Evolutionary conservation across 768 basidiomycete genomes (phyloP).

Genomic region (Grammothele lineata): DNA sequence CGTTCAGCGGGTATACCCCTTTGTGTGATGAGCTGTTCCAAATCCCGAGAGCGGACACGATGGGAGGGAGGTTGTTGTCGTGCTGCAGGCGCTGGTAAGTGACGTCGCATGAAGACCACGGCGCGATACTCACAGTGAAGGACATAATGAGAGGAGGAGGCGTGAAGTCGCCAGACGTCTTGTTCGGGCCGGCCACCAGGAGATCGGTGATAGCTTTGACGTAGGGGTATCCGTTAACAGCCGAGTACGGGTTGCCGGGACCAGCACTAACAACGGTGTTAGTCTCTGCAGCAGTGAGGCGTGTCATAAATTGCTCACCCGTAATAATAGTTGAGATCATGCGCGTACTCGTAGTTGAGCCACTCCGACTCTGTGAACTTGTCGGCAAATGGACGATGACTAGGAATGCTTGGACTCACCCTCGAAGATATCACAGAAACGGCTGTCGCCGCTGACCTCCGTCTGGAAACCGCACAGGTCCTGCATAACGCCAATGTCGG

Average conservation of each 20-base stretch:
- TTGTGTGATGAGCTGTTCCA: conserved; percentile 34
- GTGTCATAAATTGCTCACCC: conserved; percentile 32
- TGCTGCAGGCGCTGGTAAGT: conserved; percentile 31
- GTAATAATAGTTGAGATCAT: conserved; percentile 44
- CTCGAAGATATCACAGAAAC: conserved; percentile 39
- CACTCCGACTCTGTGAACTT: conserved; percentile 35
- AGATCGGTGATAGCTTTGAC: conserved; percentile 36
- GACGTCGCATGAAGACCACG: not conserved
- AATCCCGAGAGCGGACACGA: conserved; percentile 39
- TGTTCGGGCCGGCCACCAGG: conserved; percentile 29
- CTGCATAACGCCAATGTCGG: conserved; percentile 39
- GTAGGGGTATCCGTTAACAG: conserved; percentile 37
- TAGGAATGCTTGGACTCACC: no score
- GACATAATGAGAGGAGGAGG: conserved; percentile 41
- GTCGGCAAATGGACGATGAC: no score
- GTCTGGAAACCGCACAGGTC: conserved; percentile 40
- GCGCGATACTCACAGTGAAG: conserved; percentile 31
- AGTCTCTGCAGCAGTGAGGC: no score
- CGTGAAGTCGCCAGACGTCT: conserved; percentile 24
- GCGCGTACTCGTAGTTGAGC: conserved; percentile 42
- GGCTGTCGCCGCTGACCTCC: conserved; percentile 34
- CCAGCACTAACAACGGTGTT: conserved; percentile 29
- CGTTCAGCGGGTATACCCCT: conserved; percentile 35
- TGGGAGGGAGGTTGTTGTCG: conserved; percentile 41
- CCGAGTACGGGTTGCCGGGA: conserved; percentile 40